Evolutionary conservation across 169 alveolate species (phyloP), one percentile per base, ranked within the genome.

Genomic region (Perkinsus olseni): DNA sequence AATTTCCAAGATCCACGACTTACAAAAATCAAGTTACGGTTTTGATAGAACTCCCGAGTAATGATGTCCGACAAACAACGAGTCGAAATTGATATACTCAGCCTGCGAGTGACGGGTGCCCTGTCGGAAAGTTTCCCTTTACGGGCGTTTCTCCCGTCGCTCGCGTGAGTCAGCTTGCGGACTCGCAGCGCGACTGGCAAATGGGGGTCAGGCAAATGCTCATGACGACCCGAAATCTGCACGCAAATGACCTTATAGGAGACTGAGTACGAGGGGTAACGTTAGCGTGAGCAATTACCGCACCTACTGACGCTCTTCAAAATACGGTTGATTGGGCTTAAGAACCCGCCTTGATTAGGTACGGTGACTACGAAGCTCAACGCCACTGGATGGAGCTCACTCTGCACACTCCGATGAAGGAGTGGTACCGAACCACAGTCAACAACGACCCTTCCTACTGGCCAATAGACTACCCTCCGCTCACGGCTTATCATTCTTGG

Each of bases 321-420:
- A 10, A 45, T 45, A 45, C 24, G 17, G 6, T 45, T 45, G 17
- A 10, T 45, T 6, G 62, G 6, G 17, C 62, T 45, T 17, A 10
- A 6, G 17, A 17, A 10, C 24, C 24, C 62, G 96, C 92, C 74
- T 97, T 97, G 21, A 98, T 98, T 4, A 95, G 94, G 95, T 97
- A 91, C 93, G 99, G 99, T 3, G 99, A 97, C 94, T 97, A 96
- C 94, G 99, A 97, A 94, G 99, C 98, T 17, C 98, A 98, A 92
- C 96, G 99, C 92, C 98, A 97, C 93, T 98, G 99, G 98, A 97
- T 97, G 98, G 98, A 97, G 96, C 91, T 97, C 39, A 97, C 98
- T 0, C 91, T 91, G 31, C 92, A 95, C 91, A 92, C 96, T 40
- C 97, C 98, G 0, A 51, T 94, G 45, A 91, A 38, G 28, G 92